These are phyloP conservation scores for Aeminium ludgeri DNA, from an alignment of 495 filamentous ascomycete species.

Conservation along the genomic window DNA sequence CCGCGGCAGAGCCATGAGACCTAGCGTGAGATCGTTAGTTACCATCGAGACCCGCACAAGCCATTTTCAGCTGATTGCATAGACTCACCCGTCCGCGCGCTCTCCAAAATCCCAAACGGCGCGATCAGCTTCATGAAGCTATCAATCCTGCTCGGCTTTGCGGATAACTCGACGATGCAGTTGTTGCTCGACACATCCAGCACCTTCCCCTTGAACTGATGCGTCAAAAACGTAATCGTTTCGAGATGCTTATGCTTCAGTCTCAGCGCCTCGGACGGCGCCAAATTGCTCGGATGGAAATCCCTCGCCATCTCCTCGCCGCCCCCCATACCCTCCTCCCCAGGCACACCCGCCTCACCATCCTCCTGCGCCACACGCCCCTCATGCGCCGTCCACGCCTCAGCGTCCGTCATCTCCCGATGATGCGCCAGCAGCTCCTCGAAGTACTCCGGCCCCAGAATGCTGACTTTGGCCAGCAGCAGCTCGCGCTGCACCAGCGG, in stretches of 20 bases:
- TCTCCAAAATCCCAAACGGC: constrained; percentile 95
- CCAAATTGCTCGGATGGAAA: constrained; percentile 76
- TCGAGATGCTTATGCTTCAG: constrained; percentile 95
- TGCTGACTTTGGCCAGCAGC: constrained; percentile 89
- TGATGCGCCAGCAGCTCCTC: constrained; percentile 92
- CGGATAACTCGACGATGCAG: constrained; percentile 92
- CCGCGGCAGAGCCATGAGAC: constrained; percentile 89
- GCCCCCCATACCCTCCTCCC: no score
- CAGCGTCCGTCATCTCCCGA: constrained; percentile 44
- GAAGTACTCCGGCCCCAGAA: constrained; percentile 91
- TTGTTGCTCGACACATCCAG: constrained; percentile 95
- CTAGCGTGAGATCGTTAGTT: constrained; percentile 18
- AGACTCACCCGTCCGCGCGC: constrained; percentile 51
- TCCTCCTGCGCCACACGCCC: constrained; percentile 21
- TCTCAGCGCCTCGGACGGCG: constrained; percentile 69
- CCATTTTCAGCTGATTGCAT: background rate
- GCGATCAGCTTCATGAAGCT: constrained; percentile 91
- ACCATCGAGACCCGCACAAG: background rate
- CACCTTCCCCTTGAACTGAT: constrained; percentile 95
- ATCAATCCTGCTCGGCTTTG: constrained; percentile 85
- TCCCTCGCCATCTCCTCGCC: constrained; percentile 24
- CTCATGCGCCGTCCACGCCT: constrained; percentile 21
- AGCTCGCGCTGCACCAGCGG: constrained; percentile 94
- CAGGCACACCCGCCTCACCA: no score
- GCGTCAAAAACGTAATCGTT: constrained; percentile 83